These are phyloP conservation scores for Lupinus albus DNA, from an alignment of 306 rosid genomes.

Conservation along the genomic window DNA sequence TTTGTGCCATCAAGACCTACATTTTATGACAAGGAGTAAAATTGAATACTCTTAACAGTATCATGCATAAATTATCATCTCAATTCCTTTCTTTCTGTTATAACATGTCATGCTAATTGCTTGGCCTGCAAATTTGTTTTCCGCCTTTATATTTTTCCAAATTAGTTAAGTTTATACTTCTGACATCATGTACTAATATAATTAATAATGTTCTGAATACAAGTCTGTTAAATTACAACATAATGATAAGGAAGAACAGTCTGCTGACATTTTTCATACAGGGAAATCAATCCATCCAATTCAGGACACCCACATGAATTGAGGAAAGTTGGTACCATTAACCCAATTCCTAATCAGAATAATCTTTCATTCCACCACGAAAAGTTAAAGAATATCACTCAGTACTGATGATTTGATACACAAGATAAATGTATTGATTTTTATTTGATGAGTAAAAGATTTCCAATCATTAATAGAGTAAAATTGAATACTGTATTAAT, in stretches of 20 bases:
- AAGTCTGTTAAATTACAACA: background rate
- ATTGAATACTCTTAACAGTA: background rate
- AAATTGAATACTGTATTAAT: too few relatives aligned
- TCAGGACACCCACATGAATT: background rate
- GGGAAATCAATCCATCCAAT: background rate
- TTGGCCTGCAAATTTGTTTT: background rate
- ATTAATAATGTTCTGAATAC: background rate
- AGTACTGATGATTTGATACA: background rate
- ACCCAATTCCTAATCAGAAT: slow-evolving; percentile 2
- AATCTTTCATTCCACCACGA: background rate
- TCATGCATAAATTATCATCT: background rate
- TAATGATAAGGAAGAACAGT: background rate
- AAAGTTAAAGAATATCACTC: background rate
- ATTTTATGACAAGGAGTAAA: slow-evolving; percentile 5
- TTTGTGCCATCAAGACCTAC: slow-evolving; percentile 76
- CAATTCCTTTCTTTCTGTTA: background rate
- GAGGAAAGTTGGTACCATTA: background rate
- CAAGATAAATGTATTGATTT: background rate
- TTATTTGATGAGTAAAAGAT: background rate
- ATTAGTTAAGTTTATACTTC: background rate
- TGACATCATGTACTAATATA: background rate
- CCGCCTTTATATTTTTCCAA: background rate
- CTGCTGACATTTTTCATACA: background rate
- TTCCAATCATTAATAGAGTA: background rate
- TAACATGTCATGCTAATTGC: background rate